Evolutionary conservation across 306 rosid genomes (phyloP), one percentile per base, ranked within the genome.

Genomic region (Quercus berberidifolia): DNA sequence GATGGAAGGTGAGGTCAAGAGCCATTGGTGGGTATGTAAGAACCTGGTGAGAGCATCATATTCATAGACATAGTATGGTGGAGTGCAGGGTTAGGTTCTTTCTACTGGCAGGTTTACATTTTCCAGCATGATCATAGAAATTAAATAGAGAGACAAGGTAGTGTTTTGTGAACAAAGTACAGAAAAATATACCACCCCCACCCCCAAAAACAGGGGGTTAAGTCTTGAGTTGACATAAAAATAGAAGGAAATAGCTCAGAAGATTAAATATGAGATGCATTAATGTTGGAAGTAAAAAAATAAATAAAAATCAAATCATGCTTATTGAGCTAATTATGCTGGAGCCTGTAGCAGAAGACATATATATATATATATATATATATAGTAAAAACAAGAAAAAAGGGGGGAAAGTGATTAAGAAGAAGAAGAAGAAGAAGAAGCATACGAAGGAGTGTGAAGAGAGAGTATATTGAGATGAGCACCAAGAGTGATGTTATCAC

Each of bases 401-500:
- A 38, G 11, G 62, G 57, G 9, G 5, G 71, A 28, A 4, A 41
- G 57, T 5, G 80, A 49, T 35, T 54, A 51, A 2, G 23, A 3
- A 62, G 46, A 10, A 60, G 74, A 62, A 74, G 7, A 46, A 51
- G 43, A 13, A 31, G 46, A 35, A 54, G 74, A 72, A 35, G 19
- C 81, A 80, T 90, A 94, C 99, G 97, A 90, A 81, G 97, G 99
- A 13, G 97, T 94, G 85, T 91, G 97, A 55, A 94, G 99, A 11
- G 89, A 86, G 85, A 94, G 69, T 69, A 94, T 81, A 20, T 18
- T 79, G 73, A 88, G 78, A 79, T 90, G 92, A 71, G 93, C 89
- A 9, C 99, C 99, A 25, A 92, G 92, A 30, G 83, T 69, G 57
- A 94, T 64, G 88, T 92, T 94, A 77, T 91, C 97, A 30, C 97